phyloP scores from a whole-genome alignment of 2,329 filamentous ascomycete species.

The Cladobotryum mycophilum region DNA sequence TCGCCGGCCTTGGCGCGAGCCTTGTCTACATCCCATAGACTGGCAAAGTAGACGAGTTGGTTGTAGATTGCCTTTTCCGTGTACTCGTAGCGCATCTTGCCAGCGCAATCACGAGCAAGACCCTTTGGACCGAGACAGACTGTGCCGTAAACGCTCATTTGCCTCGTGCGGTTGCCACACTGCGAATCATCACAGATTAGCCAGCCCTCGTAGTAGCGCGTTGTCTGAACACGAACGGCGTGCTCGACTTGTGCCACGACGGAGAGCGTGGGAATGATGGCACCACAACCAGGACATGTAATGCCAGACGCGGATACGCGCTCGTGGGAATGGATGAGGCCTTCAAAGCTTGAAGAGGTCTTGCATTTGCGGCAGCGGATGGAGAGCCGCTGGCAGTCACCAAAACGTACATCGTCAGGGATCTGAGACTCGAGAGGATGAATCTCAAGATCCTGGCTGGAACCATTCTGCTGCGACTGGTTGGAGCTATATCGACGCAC shows the following conservation, averaged over 20 bases:
- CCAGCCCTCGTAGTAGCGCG: constrained; percentile 88
- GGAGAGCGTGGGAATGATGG: constrained; percentile 60
- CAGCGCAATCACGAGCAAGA: constrained; percentile 75
- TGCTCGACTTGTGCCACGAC: constrained; percentile 83
- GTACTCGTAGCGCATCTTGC: constrained; percentile 83
- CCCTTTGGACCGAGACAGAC: constrained; percentile 84
- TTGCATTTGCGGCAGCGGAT: constrained; percentile 82
- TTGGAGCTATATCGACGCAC: constrained; percentile 68
- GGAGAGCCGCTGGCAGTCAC: constrained; percentile 67
- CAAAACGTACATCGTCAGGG: constrained; percentile 83
- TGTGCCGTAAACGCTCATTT: constrained; percentile 88
- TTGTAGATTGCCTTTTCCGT: constrained; percentile 89
- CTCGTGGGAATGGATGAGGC: constrained; percentile 54
- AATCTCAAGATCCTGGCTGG: constrained; percentile 62
- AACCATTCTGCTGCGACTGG: constrained; percentile 41
- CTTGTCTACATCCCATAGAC: constrained; percentile 85
- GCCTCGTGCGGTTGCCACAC: constrained; percentile 79
- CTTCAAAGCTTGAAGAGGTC: constrained; percentile 65
- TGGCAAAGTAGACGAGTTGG: constrained; percentile 81
- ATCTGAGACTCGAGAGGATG: constrained; percentile 92
- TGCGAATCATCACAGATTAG: constrained; percentile 83
- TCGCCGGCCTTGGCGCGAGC: constrained; percentile 49
- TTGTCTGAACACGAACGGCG: constrained; percentile 70
- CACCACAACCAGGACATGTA: constrained; percentile 63
- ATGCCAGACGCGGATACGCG: constrained; percentile 69